Evolutionary conservation across 345 rosid genomes (phyloP), one percentile per base, ranked within the genome.

Genomic region (Syzygium aromaticum): DNA sequence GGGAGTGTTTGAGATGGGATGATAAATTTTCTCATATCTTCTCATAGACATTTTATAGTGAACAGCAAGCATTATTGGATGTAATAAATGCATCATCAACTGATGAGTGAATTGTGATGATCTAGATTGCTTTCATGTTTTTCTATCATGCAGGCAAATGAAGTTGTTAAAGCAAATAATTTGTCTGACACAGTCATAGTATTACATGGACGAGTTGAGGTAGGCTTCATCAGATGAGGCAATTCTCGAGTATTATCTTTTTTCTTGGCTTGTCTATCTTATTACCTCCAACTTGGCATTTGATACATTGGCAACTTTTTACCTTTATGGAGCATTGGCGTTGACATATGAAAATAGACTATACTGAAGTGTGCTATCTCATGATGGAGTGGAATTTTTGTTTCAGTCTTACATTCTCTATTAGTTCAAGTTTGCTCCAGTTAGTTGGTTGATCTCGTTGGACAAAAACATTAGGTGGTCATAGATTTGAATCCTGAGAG

Each of bases 141-240:
- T 19, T 54, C 56, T 43, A 77, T 84, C 84, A 56, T 85, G 89
- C 94, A 98, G 99, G 99, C 99, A 67, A 94, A 88, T 89, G 99
- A 98, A 93, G 98, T 98, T 88, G 98, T 98, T 88, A 98, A 95
- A 93, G 99, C 99, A 84, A 98, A 96, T 87, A 92, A 94, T 91
- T 92, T 98, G 86, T 91, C 98, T 83, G 98, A 95, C 88, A 95
- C 89, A 87, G 90, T 98, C 90, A 93, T 95, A 64, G 99, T 98
- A 85, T 89, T 98, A 89, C 99, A 95, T 85, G 99, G 99, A 82
- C 91, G 99, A 86, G 98, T 98, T 87, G 99, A 98, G 98, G 99
- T 98, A 94, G 86, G 85, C 88, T 90, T 88, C 87, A 85, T 84
- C 56, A 54, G 40, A 54, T 28, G 85, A 84, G 85, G 61, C 56